Percentiles rank a stretch among this genome's conserved stretches.
Conservation (phyloP, 208 protist species). For the Trypanosoma theileri region DNA sequence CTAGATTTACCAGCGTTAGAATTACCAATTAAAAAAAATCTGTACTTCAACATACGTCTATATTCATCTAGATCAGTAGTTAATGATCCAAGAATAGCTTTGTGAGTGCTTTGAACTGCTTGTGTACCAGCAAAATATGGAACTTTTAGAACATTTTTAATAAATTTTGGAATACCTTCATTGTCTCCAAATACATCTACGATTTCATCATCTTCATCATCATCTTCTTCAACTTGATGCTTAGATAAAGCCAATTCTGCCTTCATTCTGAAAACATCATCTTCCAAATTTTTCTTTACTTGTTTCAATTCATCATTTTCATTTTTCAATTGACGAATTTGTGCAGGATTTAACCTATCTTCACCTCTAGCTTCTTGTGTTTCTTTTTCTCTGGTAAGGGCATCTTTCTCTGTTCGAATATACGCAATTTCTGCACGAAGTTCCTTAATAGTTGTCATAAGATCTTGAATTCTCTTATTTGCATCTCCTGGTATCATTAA, state of each 20-base stretch:
- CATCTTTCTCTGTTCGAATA: constrained; percentile 26
- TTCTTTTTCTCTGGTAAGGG: constrained; percentile 20
- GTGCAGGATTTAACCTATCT: constrained; percentile 23
- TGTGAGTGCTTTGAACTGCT: constrained; percentile 27
- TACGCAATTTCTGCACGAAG: constrained; percentile 27
- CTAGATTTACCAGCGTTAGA: constrained; percentile 26
- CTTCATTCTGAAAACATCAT: constrained; percentile 28
- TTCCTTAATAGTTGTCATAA: constrained; percentile 27
- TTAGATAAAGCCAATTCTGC: constrained; percentile 20
- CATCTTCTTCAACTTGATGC: constrained; percentile 31
- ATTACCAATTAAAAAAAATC: constrained; percentile 29
- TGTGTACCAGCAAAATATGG: constrained; percentile 28
- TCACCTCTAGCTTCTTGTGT: constrained; percentile 10
- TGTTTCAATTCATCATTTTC: constrained; percentile 25
- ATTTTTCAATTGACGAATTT: constrained; percentile 26
- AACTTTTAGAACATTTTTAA: constrained; percentile 24
- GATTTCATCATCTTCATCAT: constrained; percentile 25
- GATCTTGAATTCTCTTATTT: constrained; percentile 28
- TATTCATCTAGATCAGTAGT: constrained; percentile 38
- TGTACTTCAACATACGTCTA: constrained; percentile 24
- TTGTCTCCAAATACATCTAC: constrained; percentile 28
- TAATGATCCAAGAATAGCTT: constrained; percentile 29
- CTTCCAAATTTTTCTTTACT: constrained; percentile 23
- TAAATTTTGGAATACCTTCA: constrained; percentile 28
- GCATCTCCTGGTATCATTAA: constrained; percentile 25